A percentile compares a stretch with the other conserved stretches of the same genome.
These are phyloP conservation scores for Aspergillus caelatus DNA, from an alignment of 2,329 filamentous ascomycete genomes.

Conservation along the genomic window DNA sequence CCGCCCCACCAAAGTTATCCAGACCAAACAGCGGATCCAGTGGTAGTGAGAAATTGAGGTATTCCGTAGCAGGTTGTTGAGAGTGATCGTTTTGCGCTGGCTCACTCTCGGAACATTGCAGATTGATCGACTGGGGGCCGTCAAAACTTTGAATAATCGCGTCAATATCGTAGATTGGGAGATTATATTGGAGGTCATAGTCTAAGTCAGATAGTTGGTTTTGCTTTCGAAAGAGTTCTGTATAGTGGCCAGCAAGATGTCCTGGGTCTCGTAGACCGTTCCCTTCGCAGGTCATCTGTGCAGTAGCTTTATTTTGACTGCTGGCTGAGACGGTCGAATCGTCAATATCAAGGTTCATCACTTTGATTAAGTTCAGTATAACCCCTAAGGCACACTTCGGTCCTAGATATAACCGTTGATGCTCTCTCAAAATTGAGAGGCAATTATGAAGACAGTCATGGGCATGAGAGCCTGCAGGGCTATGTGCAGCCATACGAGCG, in stretches of 20 bases:
- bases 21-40: neutral
- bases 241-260: neutral
- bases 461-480: neutral
- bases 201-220: neutral
- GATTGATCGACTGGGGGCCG: neutral
- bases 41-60: neutral
- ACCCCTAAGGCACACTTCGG: neutral
- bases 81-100: neutral
- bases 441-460: neutral
- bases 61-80: neutral
- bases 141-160: neutral
- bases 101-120: neutral
- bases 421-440: neutral
- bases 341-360: neutral
- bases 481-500: neutral
- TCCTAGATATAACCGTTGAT: neutral
- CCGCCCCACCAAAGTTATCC: too few species aligned
- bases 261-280: neutral
- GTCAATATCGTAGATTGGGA: neutral
- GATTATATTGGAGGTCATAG: neutral
- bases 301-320: neutral
- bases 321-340: neutral
- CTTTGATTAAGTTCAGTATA: neutral
- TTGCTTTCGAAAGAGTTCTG: neutral
- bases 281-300: too few species aligned